Evolutionary conservation across 371 early-diverging fungal species (phyloP).

Genomic region (Caulochytrium protostelioides): DNA sequence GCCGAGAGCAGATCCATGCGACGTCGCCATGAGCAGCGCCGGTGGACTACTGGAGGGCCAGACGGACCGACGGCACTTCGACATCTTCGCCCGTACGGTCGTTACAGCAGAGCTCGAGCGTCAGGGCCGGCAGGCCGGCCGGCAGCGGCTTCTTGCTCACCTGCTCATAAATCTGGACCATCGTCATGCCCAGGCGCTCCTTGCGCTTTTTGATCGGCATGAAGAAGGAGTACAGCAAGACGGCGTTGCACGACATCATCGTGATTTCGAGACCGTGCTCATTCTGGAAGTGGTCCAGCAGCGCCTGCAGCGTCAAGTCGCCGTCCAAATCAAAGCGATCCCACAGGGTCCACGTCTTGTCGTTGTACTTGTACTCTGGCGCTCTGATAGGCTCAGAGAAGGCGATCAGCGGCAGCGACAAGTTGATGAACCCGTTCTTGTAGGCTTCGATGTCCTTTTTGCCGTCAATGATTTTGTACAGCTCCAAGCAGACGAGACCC

Average conservation of each 20-base stretch:
- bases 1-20: not conserved
- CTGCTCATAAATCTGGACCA: constrained; percentile 52
- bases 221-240: constrained; percentile 84
- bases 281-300: constrained; percentile 63
- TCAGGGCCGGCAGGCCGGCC: constrained; percentile 53
- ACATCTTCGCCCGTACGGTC: constrained; percentile 80
- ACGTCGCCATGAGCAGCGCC: not conserved
- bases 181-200: constrained; percentile 46
- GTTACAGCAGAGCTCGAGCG: constrained; percentile 70
- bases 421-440: constrained; percentile 97
- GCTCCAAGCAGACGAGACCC: constrained; percentile 93
- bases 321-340: constrained; percentile 77
- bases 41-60: not conserved
- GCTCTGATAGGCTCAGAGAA: constrained; percentile 96
- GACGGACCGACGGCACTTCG: constrained; percentile 36
- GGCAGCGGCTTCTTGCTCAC: constrained; percentile 78
- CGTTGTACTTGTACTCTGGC: constrained; percentile 60
- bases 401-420: constrained; percentile 97
- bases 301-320: constrained; percentile 71
- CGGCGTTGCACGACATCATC: constrained; percentile 83
- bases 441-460: constrained; percentile 72
- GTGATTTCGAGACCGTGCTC: constrained; percentile 73
- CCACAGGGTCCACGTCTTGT: constrained; percentile 82
- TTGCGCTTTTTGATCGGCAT: constrained; percentile 66
- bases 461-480: constrained; percentile 73